These are phyloP conservation scores for Acacia crassicarpa DNA, from an alignment of 306 rosid species.

Conservation along the genomic window DNA sequence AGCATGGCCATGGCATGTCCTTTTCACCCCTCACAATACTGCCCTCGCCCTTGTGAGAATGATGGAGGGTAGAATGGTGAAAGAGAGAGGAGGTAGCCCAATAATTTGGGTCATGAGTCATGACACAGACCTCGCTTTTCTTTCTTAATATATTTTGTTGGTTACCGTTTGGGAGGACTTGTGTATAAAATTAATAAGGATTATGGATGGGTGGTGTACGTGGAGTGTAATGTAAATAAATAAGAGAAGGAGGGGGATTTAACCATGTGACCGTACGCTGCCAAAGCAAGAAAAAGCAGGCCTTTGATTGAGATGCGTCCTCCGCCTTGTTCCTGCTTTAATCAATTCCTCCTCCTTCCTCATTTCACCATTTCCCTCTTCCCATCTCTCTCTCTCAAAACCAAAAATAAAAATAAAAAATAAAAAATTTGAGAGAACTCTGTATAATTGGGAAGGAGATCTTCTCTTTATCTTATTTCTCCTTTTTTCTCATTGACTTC, in stretches of 20 bases:
- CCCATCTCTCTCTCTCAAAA: background rate
- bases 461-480: too few relatives aligned
- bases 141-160: too few relatives aligned
- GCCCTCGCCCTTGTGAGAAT: background rate
- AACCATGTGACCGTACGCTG: slow-evolving; percentile 11
- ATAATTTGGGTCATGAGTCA: background rate
- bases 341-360: background rate
- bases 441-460: too few relatives aligned
- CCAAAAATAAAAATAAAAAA: too few relatives aligned
- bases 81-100: background rate
- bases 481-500: too few relatives aligned
- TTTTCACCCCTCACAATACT: background rate
- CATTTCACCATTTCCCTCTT: background rate
- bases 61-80: background rate
- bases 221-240: background rate
- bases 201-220: background rate
- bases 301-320: slow-evolving; percentile 49
- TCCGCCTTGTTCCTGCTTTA: slow-evolving; percentile 35
- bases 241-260: background rate
- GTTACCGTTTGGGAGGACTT: background rate
- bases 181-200: background rate
- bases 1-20: background rate
- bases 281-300: background rate
- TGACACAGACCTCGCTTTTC: background rate
- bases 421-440: background rate